A percentile compares a stretch with the other conserved stretches of the same genome.
Evolutionary conservation across 345 rosid species (phyloP).

Genomic region (Rhodamnia argentea): DNA sequence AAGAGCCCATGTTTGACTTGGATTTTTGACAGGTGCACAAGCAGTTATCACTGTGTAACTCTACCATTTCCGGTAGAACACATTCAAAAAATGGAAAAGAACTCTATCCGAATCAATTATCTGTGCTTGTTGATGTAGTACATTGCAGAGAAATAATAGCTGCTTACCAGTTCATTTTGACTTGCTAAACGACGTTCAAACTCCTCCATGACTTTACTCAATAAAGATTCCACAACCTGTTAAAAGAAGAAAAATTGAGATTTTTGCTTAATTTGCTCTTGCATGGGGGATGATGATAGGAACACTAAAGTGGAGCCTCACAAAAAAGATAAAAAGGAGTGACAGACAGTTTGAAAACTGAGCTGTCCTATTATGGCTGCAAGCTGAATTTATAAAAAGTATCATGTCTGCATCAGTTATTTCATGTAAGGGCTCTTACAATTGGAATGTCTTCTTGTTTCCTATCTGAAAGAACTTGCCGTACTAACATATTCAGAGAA

Average conservation of each 20-base stretch:
- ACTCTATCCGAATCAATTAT: neutral
- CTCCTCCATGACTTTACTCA: constrained; percentile 71
- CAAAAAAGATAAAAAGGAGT: neutral
- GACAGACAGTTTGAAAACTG: neutral
- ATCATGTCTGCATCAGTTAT: neutral
- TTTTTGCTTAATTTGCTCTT: neutral
- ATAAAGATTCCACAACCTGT: constrained; percentile 78
- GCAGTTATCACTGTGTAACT: neutral
- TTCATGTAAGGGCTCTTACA: constrained; percentile 26
- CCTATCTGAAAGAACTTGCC: constrained; percentile 53
- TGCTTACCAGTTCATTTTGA: constrained; percentile 49
- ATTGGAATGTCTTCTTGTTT: constrained; percentile 68
- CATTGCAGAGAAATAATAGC: neutral
- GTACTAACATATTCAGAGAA: constrained; percentile 52
- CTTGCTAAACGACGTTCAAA: constrained; percentile 55
- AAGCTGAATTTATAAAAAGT: neutral
- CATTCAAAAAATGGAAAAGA: neutral
- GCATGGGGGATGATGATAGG: neutral
- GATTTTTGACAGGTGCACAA: neutral
- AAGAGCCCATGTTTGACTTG: neutral
- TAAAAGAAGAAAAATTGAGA: neutral
- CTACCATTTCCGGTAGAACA: neutral
- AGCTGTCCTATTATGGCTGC: neutral
- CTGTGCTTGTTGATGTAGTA: neutral
- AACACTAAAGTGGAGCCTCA: neutral